Percentiles rank a stretch among this genome's conserved stretches.
Conservation (phyloP, 2,329 filamentous ascomycete species). For the Ceratocystis ficicola region DNA sequence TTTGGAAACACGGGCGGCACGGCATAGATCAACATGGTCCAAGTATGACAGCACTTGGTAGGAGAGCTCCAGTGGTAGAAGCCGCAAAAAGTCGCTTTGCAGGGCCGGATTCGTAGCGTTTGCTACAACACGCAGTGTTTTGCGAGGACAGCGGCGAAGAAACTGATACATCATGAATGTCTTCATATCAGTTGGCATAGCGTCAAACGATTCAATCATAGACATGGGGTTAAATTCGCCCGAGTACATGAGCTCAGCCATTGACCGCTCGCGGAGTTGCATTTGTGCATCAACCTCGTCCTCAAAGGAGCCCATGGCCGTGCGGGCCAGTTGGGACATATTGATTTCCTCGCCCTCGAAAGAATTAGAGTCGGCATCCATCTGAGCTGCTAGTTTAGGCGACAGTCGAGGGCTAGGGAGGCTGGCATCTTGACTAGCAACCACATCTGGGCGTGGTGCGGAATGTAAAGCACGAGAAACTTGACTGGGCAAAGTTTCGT, state of each 20-base stretch:
- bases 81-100: constrained; percentile 82
- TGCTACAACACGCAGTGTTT: constrained; percentile 79
- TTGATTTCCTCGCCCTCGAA: constrained; percentile 33
- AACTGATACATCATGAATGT: constrained; percentile 96
- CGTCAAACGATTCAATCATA: constrained; percentile 82
- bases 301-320: constrained; percentile 5
- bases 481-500: constrained; percentile 42
- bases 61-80: constrained; percentile 74
- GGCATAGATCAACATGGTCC: constrained; percentile 73
- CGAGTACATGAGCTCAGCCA: neutral
- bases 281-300: constrained; percentile 14
- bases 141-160: constrained; percentile 72
- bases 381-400: constrained; percentile 63
- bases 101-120: constrained; percentile 85
- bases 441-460: constrained; percentile 6
- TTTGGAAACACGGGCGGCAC: constrained; percentile 84
- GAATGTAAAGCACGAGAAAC: constrained; percentile 5
- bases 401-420: constrained; percentile 90
- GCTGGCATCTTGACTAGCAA: constrained; percentile 63
- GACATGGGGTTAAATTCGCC: constrained; percentile 63
- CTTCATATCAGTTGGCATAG: constrained; percentile 83
- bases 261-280: constrained; percentile 9
- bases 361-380: constrained; percentile 36
- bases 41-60: constrained; percentile 81
- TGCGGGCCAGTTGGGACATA: constrained; percentile 23